A percentile compares a stretch with the other conserved stretches of the same genome.
Evolutionary conservation across 139 green algal genomes (phyloP).

Genomic region (Coelastrella sp.): DNA sequence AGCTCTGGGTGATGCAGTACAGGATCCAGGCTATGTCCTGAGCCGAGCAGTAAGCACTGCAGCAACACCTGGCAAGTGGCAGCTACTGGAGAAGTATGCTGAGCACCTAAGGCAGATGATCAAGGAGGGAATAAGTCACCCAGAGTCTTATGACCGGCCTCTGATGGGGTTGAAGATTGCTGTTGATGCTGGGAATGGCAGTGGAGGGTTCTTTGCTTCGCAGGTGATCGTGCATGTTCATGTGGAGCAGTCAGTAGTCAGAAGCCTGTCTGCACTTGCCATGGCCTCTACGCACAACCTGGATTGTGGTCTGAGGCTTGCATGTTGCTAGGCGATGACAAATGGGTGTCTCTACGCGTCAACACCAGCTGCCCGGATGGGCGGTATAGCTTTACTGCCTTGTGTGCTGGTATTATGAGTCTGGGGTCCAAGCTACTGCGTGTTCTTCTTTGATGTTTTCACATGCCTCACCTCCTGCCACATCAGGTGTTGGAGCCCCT

Average conservation of each 20-base stretch:
- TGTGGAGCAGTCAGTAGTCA: too few relatives aligned
- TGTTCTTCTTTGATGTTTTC: too few relatives aligned
- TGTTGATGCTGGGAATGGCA: constrained; percentile 91
- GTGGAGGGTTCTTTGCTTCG: constrained; percentile 89
- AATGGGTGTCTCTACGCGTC: too few relatives aligned
- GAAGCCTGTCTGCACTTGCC: background rate
- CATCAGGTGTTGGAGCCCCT: constrained; percentile 89
- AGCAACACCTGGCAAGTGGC: constrained; percentile 54
- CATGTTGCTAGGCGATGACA: too few relatives aligned
- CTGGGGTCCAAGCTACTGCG: too few relatives aligned
- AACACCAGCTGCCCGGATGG: too few relatives aligned
- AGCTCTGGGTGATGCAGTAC: background rate
- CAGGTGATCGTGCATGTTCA: background rate
- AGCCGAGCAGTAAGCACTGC: constrained; percentile 46
- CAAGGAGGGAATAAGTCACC: constrained; percentile 61
- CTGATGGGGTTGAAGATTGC: constrained; percentile 53
- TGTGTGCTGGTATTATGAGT: too few relatives aligned
- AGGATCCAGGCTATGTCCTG: constrained; percentile 5
- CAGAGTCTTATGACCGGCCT: constrained; percentile 10
- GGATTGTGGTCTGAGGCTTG: too few relatives aligned
- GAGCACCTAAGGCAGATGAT: constrained; percentile 79
- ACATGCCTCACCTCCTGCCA: background rate
- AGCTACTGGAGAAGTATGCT: constrained; percentile 67
- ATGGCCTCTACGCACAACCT: background rate
- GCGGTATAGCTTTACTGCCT: too few relatives aligned